A percentile compares a stretch with the other conserved stretches of the same genome.
phyloP scores from a whole-genome alignment of 176 grass and related monocot species.

The Musa itinerans region DNA sequence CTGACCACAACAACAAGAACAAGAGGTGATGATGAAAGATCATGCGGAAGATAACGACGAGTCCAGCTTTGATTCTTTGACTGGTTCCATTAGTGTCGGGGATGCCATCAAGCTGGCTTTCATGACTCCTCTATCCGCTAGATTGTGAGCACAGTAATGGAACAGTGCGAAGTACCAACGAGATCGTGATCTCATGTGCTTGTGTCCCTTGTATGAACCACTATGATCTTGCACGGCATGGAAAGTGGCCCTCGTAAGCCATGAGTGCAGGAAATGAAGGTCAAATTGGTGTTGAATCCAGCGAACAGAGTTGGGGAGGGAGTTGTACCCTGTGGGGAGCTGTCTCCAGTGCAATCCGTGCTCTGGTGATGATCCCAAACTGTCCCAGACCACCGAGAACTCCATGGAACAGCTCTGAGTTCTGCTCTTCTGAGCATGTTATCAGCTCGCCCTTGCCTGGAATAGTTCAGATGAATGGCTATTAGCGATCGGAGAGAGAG shows the following conservation, averaged over 20 bases:
- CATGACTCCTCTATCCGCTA: not conserved
- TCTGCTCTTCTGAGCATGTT: constrained; percentile 61
- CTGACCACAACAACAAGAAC: constrained; percentile 17
- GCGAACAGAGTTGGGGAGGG: too few relatives aligned
- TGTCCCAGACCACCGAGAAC: constrained; percentile 81
- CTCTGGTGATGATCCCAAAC: constrained; percentile 87
- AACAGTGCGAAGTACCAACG: constrained; percentile 3
- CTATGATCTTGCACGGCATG: too few relatives aligned
- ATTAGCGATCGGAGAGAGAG: constrained; percentile 33
- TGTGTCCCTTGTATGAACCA: not conserved
- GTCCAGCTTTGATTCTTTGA: too few relatives aligned
- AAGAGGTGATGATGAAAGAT: too few relatives aligned
- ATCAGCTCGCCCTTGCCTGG: constrained; percentile 80
- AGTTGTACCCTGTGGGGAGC: constrained; percentile 61
- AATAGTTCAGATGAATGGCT: constrained; percentile 15
- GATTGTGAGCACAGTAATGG: not conserved
- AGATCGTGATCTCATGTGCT: not conserved
- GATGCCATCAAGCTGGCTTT: constrained; percentile 14
- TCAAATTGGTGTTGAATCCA: too few relatives aligned
- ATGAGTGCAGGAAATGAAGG: constrained; percentile 15
- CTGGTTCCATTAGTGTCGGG: too few relatives aligned
- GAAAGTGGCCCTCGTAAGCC: not conserved
- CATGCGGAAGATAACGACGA: constrained; percentile 11
- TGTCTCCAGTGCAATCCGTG: constrained; percentile 78
- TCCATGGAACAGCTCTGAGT: constrained; percentile 70